Evolutionary conservation across 2,329 filamentous ascomycete species (phyloP).

Genomic region (Ploettnerulaceae sp.): DNA sequence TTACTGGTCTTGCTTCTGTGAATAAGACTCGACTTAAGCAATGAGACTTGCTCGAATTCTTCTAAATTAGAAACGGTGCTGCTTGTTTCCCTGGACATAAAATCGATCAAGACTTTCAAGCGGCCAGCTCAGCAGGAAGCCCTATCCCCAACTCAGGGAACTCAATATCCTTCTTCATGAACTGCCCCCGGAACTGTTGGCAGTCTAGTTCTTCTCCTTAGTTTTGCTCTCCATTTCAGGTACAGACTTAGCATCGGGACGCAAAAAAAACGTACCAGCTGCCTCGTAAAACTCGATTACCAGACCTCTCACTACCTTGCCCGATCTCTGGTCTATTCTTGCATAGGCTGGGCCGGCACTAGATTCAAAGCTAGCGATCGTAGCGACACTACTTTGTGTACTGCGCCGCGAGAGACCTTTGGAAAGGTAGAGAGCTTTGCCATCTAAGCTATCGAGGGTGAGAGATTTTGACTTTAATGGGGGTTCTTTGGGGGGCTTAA

Average conservation of each 20-base stretch:
- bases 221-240: not conserved
- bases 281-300: slow-evolving; percentile 20
- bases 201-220: slow-evolving; percentile 13
- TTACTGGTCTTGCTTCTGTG: too few relatives aligned
- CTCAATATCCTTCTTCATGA: slow-evolving; percentile 8
- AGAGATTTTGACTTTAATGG: slow-evolving; percentile 11
- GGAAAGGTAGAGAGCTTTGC: slow-evolving; percentile 11
- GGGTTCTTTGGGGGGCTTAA: slow-evolving; percentile 18
- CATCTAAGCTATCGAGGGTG: slow-evolving; percentile 15
- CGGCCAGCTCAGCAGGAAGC: not conserved
- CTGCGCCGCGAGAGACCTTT: slow-evolving; percentile 10
- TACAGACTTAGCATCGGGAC: not conserved
- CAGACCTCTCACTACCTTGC: slow-evolving; percentile 13
- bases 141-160: not conserved
- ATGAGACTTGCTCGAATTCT: too few relatives aligned
- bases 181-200: slow-evolving; percentile 17
- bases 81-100: too few relatives aligned
- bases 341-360: slow-evolving; percentile 11
- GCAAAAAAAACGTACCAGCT: slow-evolving; percentile 6
- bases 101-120: too few relatives aligned
- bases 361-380: slow-evolving; percentile 17
- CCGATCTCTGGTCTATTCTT: slow-evolving; percentile 6
- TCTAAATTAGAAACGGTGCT: too few relatives aligned
- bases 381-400: slow-evolving; percentile 20
- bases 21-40: too few relatives aligned